Evolutionary conservation across 371 early-diverging fungal species (phyloP).

Genomic region (Capillidium rhysosporum): DNA sequence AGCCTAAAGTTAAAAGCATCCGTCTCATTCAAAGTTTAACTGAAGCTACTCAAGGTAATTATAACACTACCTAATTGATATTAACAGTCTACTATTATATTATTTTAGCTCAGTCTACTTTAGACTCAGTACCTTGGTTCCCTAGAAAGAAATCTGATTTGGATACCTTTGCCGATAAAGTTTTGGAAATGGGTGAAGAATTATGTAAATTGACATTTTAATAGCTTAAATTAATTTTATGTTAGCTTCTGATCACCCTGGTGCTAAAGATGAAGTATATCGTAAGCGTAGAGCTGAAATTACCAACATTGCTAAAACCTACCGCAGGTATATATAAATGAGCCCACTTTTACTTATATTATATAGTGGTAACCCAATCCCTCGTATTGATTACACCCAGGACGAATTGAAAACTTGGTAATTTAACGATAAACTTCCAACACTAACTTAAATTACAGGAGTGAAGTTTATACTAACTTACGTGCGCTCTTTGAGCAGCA

Average conservation of each 20-base stretch:
- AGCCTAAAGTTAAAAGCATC: conserved; percentile 36
- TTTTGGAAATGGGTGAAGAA: conserved; percentile 81
- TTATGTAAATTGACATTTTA: conserved; percentile 19
- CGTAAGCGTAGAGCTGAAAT: conserved; percentile 73
- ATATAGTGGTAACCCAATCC: conserved; percentile 46
- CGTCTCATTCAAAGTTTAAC: conserved; percentile 22
- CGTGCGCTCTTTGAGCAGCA: conserved; percentile 58
- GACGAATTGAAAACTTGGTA: conserved; percentile 69
- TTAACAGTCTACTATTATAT: no score
- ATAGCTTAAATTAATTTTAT: neutral
- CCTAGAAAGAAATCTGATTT: conserved; percentile 84
- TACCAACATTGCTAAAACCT: conserved; percentile 63
- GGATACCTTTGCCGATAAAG: conserved; percentile 83
- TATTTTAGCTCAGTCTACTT: neutral
- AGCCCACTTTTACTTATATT: neutral
- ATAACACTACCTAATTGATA: neutral
- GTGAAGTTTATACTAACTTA: conserved; percentile 58
- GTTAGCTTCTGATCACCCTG: conserved; percentile 77
- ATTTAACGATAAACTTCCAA: neutral
- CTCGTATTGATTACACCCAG: conserved; percentile 66
- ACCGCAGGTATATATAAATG: conserved; percentile 19
- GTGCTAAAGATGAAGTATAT: conserved; percentile 73
- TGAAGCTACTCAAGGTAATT: neutral
- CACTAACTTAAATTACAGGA: conserved; percentile 7
- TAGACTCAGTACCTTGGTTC: conserved; percentile 57